Base-by-base conservation (phyloP, 371 early-diverging fungal genomes). In the Lichtheimia hyalospora region DNA sequence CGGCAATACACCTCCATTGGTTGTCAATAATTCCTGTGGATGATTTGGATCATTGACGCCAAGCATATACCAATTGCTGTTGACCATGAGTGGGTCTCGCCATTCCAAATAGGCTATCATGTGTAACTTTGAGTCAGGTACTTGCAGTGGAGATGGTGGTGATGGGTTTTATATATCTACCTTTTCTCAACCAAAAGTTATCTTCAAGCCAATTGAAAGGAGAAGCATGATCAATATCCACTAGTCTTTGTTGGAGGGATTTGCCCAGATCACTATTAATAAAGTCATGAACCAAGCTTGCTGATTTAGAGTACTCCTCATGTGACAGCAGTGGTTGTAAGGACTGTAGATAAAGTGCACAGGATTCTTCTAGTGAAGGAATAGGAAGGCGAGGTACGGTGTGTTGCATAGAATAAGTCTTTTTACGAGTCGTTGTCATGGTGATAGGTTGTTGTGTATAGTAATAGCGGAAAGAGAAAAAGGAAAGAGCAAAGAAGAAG, bases 51-150 rank as follows among this genome's bases (percentile, higher is more conserved):
- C 92, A 60, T 92, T 89, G 15, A 63, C 68, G 59, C 85, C 77
- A 39, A 86, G 57, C 34, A 90, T 77, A 77, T 91, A 95, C 90
- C 94, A 96, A 78, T 96, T 96, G 57, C 90, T 88, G 76, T 96
- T 95, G 57, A 95, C 87, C 71, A 92, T 71, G 41, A 91, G 56
- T 12, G 95, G 92, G 23, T 91, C 95, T 21, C 96, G 85, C 92
- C 93, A 95, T 59, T 89, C 88, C 57, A 92, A 84, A 74, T 97
- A 97, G 3, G 95, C 96, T 64, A 82, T 82, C 57, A 84, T 75
- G 15, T 28, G 18, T 28, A 62, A 55, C 34, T 1, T 34, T 34
- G 34, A 8, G 34, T 34, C 18, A 43, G 12, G 16, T 0, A 20
- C 14, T 10, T 5, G 16, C 24, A 43, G 24, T 6, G 53, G 6